Evolutionary conservation across 441 rosid species (phyloP).

Genomic region (Gossypium trilobum): DNA sequence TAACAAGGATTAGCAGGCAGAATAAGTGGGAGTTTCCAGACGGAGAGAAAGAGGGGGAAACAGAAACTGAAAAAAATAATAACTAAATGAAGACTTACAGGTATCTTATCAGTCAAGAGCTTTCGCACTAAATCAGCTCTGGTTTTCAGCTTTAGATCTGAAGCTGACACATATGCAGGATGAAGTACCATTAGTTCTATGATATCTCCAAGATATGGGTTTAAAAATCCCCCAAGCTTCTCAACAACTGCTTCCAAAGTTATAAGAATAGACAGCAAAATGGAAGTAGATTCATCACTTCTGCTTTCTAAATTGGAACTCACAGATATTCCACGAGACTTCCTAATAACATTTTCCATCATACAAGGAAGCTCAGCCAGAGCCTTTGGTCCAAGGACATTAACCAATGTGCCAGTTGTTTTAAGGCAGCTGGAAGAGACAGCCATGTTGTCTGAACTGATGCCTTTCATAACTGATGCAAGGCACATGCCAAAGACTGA

Average conservation of each 20-base stretch:
- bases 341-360: slow-evolving; percentile 57
- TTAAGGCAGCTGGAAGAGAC: slow-evolving; percentile 74
- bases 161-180: slow-evolving; percentile 48
- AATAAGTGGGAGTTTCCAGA: background rate
- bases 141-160: slow-evolving; percentile 53
- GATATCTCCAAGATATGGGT: slow-evolving; percentile 77
- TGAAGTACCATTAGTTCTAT: slow-evolving; percentile 52
- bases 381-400: slow-evolving; percentile 83
- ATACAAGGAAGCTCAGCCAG: slow-evolving; percentile 64
- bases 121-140: slow-evolving; percentile 62
- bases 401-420: slow-evolving; percentile 64
- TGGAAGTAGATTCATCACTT: slow-evolving; percentile 29
- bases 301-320: slow-evolving; percentile 17
- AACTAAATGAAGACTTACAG: slow-evolving; percentile 44
- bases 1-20: background rate
- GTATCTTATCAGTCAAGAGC: slow-evolving; percentile 65
- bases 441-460: slow-evolving; percentile 47
- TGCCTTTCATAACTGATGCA: slow-evolving; percentile 50
- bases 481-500: slow-evolving; percentile 68
- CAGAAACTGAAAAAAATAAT: background rate
- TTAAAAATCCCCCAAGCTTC: slow-evolving; percentile 87
- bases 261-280: slow-evolving; percentile 55
- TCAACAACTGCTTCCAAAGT: slow-evolving; percentile 76
- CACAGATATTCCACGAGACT: slow-evolving; percentile 28
- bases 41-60: background rate